These are phyloP conservation scores for Kwoniella bestiolae DNA, from an alignment of 768 basidiomycete genomes.

Conservation along the genomic window DNA sequence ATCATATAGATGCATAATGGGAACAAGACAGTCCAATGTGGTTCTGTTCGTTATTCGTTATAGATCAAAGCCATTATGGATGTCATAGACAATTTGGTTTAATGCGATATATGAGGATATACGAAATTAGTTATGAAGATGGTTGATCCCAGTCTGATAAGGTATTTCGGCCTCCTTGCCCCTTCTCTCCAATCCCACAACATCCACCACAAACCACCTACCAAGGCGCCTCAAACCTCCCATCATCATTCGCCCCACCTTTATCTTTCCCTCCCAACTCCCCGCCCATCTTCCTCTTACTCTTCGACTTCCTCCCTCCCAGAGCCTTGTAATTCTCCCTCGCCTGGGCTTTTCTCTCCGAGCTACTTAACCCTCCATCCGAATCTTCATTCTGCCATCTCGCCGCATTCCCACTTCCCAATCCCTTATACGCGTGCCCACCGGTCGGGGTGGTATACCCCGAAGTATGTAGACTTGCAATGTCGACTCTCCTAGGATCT, in stretches of 20 bases:
- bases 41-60: no score
- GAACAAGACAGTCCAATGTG: no score
- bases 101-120: not conserved
- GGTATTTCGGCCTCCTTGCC: no score
- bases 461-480: constrained; percentile 38
- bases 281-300: constrained; percentile 73
- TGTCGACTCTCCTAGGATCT: constrained; percentile 44
- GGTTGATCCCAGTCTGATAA: not conserved
- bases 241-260: constrained; percentile 70
- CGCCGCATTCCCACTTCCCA: constrained; percentile 43
- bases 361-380: constrained; percentile 57
- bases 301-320: constrained; percentile 77
- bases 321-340: constrained; percentile 89
- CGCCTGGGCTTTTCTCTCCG: constrained; percentile 80
- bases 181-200: no score
- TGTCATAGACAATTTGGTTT: no score
- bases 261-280: constrained; percentile 67
- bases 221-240: constrained; percentile 54
- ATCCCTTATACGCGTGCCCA: constrained; percentile 40
- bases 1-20: not conserved
- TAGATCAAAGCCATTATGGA: no score
- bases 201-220: no score
- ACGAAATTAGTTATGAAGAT: not conserved
- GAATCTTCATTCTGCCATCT: constrained; percentile 38
- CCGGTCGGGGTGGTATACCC: constrained; percentile 40